These are phyloP conservation scores for Gossypium arboreum DNA, from an alignment of 345 rosid species.

Conservation along the genomic window DNA sequence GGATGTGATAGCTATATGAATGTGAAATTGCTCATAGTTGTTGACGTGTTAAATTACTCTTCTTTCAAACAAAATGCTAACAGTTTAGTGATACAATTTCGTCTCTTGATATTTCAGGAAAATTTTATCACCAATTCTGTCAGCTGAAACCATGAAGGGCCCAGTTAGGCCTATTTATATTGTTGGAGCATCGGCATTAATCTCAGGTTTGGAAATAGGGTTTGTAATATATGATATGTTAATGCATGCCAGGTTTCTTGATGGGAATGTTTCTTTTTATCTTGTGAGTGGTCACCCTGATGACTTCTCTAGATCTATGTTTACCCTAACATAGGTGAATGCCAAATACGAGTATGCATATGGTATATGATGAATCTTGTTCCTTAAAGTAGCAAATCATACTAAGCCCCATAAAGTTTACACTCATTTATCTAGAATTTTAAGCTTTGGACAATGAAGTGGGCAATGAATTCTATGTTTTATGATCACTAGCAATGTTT, in stretches of 20 bases:
- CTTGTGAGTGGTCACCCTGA: not conserved
- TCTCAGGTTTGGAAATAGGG: conserved; percentile 5
- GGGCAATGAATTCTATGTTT: not conserved
- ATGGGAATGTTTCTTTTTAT: not conserved
- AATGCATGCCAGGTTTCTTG: not conserved
- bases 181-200: not conserved
- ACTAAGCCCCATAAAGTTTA: no score
- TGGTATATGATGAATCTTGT: not conserved
- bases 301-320: not conserved
- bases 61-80: not conserved
- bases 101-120: not conserved
- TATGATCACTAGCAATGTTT: not conserved
- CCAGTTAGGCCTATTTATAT: not conserved
- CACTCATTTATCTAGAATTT: not conserved
- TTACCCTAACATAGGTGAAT: not conserved
- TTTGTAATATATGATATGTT: not conserved
- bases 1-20: not conserved
- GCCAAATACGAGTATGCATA: not conserved
- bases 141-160: conserved; percentile 4
- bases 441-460: not conserved
- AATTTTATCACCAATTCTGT: not conserved
- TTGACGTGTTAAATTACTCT: not conserved
- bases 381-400: not conserved
- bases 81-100: not conserved
- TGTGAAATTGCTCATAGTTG: not conserved